Percentiles rank a stretch among this genome's conserved stretches.
Conservation (phyloP, 805 yeast species). For the Yamadazyma philogaea region DNA sequence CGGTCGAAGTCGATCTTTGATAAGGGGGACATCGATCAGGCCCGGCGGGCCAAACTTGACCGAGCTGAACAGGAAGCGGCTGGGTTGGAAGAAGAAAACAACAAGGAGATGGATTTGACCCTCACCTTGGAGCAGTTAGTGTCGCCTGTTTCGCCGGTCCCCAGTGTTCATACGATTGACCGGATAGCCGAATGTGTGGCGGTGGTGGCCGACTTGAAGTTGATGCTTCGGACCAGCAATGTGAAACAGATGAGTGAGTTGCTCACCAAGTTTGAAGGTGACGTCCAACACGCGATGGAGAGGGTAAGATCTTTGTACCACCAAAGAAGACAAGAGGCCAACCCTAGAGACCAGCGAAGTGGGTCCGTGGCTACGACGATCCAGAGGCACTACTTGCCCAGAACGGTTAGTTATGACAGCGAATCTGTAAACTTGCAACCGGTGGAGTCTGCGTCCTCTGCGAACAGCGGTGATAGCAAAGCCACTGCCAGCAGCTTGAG, state of each 20-base stretch:
- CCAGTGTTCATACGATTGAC: slow-evolving; percentile 55
- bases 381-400: slow-evolving; percentile 5
- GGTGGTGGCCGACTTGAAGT: slow-evolving; percentile 58
- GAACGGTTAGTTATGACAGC: slow-evolving; percentile 10
- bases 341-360: neutral
- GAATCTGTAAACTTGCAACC: slow-evolving; percentile 9
- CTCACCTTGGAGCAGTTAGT: slow-evolving; percentile 58
- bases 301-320: slow-evolving; percentile 17
- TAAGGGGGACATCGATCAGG: slow-evolving; percentile 17
- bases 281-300: slow-evolving; percentile 25
- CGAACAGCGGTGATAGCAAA: slow-evolving; percentile 13
- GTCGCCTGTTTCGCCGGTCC: slow-evolving; percentile 52
- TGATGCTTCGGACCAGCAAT: slow-evolving; percentile 56
- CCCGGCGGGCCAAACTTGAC: slow-evolving; percentile 17
- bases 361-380: neutral
- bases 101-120: slow-evolving; percentile 15
- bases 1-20: slow-evolving; percentile 38
- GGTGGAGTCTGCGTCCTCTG: slow-evolving; percentile 13
- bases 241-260: slow-evolving; percentile 48
- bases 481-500: slow-evolving; percentile 3
- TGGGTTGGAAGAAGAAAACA: slow-evolving; percentile 7
- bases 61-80: slow-evolving; percentile 11
- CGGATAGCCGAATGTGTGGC: slow-evolving; percentile 61
- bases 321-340: slow-evolving; percentile 11
- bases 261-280: slow-evolving; percentile 29